Conservation (phyloP, 2,329 filamentous ascomycete species). For the Talaromyces sp. region DNA sequence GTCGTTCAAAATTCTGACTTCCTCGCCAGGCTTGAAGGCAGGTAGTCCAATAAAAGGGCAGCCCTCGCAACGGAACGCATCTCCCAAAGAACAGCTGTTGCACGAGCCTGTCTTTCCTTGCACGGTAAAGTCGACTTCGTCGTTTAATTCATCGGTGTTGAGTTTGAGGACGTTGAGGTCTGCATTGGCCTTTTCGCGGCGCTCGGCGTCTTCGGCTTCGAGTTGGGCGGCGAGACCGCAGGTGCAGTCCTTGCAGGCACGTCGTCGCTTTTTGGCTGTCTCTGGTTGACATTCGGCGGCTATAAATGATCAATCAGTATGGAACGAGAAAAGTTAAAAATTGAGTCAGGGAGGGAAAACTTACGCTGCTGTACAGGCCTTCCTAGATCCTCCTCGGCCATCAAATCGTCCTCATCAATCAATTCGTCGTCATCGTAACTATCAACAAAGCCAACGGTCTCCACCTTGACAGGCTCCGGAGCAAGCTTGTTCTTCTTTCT, state of each 20-base stretch:
- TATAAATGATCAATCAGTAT: constrained; percentile 32
- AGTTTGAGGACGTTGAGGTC: constrained; percentile 60
- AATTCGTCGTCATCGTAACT: constrained; percentile 62
- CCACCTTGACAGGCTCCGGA: constrained; percentile 24
- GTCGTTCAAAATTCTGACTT: constrained; percentile 83
- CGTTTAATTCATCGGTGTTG: constrained; percentile 70
- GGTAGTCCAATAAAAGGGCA: constrained; percentile 89
- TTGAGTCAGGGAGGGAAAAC: constrained; percentile 42
- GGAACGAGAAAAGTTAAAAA: constrained; percentile 13
- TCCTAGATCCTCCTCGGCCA: constrained; percentile 81
- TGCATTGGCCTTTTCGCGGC: constrained; percentile 63
- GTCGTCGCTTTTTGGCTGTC: constrained; percentile 83
- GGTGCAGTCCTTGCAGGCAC: constrained; percentile 96
- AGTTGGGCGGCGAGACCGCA: constrained; percentile 86
- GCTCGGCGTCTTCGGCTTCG: constrained; percentile 76
- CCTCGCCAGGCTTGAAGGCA: constrained; percentile 94
- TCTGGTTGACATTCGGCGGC: constrained; percentile 86
- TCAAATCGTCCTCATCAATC: constrained; percentile 84
- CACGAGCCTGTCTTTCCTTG: constrained; percentile 94
- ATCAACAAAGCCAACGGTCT: constrained; percentile 16
- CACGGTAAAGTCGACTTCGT: constrained; percentile 94
- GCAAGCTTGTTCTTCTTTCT: constrained; percentile 50
- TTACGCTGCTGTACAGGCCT: constrained; percentile 76
- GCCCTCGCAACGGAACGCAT: constrained; percentile 72
- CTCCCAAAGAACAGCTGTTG: constrained; percentile 88